These are phyloP conservation scores for Tetrapisispora phaffii DNA, from an alignment of 805 yeast species.

Conservation along the genomic window DNA sequence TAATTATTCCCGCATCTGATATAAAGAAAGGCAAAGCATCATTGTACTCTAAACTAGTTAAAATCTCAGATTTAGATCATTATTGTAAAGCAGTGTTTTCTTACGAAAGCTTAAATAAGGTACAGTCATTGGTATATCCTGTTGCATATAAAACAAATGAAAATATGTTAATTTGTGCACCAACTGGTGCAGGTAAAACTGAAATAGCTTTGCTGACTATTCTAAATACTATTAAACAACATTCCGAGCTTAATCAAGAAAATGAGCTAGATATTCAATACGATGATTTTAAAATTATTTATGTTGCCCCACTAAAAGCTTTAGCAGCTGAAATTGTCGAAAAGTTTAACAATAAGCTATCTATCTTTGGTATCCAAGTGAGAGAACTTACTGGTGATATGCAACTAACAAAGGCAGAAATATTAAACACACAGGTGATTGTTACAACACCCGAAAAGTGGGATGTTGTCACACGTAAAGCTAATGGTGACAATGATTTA, in stretches of 20 bases:
- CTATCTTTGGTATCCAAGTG: conserved; percentile 80
- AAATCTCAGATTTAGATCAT: conserved; percentile 56
- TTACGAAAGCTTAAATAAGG: conserved; percentile 67
- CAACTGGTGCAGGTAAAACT: conserved; percentile 97
- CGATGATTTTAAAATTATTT: conserved; percentile 81
- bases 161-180: conserved; percentile 93
- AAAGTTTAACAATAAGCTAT: conserved; percentile 65
- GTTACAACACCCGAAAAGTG: conserved; percentile 95
- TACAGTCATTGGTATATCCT: conserved; percentile 86
- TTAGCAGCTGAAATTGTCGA: conserved; percentile 95
- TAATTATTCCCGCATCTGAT: conserved; percentile 67
- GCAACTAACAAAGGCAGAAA: conserved; percentile 79
- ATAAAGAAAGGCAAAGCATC: conserved; percentile 39
- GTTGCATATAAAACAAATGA: conserved; percentile 90
- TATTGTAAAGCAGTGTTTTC: conserved; percentile 79
- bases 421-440: conserved; percentile 70
- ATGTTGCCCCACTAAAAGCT: conserved; percentile 90
- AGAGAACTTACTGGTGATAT: conserved; percentile 91
- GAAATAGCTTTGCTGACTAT: conserved; percentile 82
- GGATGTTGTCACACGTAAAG: conserved; percentile 95
- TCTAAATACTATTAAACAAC: conserved; percentile 69
- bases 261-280: conserved; percentile 58
- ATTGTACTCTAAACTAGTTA: conserved; percentile 38
- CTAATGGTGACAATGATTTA: conserved; percentile 77
- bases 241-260: conserved; percentile 42